Base-by-base conservation (phyloP, 2,329 filamentous ascomycete genomes). In the Calonectria hawksworthii region DNA sequence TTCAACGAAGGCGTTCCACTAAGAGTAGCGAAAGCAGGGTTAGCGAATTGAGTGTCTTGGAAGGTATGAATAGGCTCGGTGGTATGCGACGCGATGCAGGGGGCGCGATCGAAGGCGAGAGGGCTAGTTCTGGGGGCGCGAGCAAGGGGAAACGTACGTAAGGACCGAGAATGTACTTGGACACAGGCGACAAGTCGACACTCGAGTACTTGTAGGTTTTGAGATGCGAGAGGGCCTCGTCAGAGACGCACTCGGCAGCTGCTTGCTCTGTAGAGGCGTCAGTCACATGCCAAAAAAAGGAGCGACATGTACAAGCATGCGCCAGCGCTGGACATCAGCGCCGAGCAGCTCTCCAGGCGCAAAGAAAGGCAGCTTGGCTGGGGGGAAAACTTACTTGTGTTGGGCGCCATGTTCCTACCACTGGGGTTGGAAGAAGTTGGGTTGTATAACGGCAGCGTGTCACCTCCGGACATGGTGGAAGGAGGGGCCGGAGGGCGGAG, bases 1-100 rank as follows among this genome's bases (percentile, higher is more conserved):
- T 84, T 98, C 93, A 81, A 99, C 97, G 81, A 96, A 96, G 78
- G 93, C 95, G 91, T 98, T 99, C 97, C 97, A 99, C 96, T 99
- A 86, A 82, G 65, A 66, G 71, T 64, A 74, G 56, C 56, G 66
- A 68, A 67, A 65, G 69, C 56, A 66, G 67, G 50, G 75, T 81
- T 79, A 81, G 80, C 72, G 68, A 59, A 36, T 44, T 28, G 67
- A 50, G 16, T 38, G n/a, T 28, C 23, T 21, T 18, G 23, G 30
- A 18, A 38, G 61, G 64, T 63, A 68, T 74, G 32, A 67, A 61
- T 66, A 77, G 64, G 76, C 77, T 34, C 50, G 38, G 21, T 23
- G 36, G 56, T 52, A 32, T 65, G 30, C 65, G 50, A 47, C 65
- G 28, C 32, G 67, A 44, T 50, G 23, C 36, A n/a, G 21, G n/a